A percentile compares a stretch with the other conserved stretches of the same genome.
phyloP scores from a whole-genome alignment of 805 yeast species.

The Lachancea sp. region DNA sequence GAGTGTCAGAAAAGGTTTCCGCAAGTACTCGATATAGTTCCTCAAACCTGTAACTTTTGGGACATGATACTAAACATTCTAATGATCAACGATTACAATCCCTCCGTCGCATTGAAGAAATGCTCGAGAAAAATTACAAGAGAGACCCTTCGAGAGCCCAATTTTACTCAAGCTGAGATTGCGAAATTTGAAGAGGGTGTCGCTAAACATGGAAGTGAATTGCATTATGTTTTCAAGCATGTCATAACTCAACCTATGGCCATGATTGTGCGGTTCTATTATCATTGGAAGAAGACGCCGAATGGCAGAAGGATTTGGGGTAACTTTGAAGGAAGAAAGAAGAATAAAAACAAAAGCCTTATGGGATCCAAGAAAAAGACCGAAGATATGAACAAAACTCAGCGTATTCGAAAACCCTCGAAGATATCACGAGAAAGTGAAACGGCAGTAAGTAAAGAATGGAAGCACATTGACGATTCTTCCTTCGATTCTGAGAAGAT shows the following conservation, averaged over 20 bases:
- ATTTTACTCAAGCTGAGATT: slow-evolving; percentile 58
- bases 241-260: slow-evolving; percentile 71
- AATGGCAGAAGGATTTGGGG: slow-evolving; percentile 79
- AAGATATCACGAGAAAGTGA: background rate
- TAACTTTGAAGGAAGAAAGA: slow-evolving; percentile 61
- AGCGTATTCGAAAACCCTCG: slow-evolving; percentile 6
- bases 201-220: slow-evolving; percentile 64
- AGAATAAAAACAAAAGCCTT: slow-evolving; percentile 40
- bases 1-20: slow-evolving; percentile 53
- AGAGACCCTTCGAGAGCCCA: slow-evolving; percentile 66
- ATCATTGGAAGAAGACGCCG: slow-evolving; percentile 84
- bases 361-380: slow-evolving; percentile 9
- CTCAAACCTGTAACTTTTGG: slow-evolving; percentile 72
- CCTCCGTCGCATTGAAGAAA: slow-evolving; percentile 40
- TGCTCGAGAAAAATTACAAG: slow-evolving; percentile 47
- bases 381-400: slow-evolving; percentile 5
- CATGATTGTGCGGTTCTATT: slow-evolving; percentile 80
- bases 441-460: slow-evolving; percentile 19
- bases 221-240: slow-evolving; percentile 62
- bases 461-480: slow-evolving; percentile 39
- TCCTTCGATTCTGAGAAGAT: slow-evolving; percentile 58
- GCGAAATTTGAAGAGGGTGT: slow-evolving; percentile 70
- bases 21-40: slow-evolving; percentile 42
- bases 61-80: slow-evolving; percentile 62
- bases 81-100: slow-evolving; percentile 46